A percentile compares a stretch with the other conserved stretches of the same genome.
Conservation (phyloP, 2,329 filamentous ascomycete genomes). For the Didymella glomerata region DNA sequence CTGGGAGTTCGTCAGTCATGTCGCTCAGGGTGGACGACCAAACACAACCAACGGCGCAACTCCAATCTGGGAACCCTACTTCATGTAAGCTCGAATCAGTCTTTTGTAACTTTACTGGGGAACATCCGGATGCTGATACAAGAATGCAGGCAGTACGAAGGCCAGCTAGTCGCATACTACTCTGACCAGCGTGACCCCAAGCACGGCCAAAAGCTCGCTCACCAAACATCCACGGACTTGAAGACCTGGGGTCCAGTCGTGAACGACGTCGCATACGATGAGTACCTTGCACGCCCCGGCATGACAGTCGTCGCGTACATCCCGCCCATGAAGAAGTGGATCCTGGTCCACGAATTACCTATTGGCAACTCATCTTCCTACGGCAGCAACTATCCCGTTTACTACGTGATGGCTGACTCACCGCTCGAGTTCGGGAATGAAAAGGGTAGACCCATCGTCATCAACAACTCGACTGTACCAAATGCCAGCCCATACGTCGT, state of each 20-base stretch:
- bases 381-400: slow-evolving; percentile 35
- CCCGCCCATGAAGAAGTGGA: slow-evolving; percentile 33
- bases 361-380: slow-evolving; percentile 5
- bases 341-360: slow-evolving; percentile 34
- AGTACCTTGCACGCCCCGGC: slow-evolving; percentile 31
- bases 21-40: slow-evolving; percentile 23
- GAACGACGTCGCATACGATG: slow-evolving; percentile 33
- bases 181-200: slow-evolving; percentile 38
- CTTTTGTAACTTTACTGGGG: background rate
- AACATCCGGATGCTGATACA: background rate
- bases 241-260: slow-evolving; percentile 34
- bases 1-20: slow-evolving; percentile 37
- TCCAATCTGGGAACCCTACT: slow-evolving; percentile 38
- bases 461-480: slow-evolving; percentile 29
- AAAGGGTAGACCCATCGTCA: slow-evolving; percentile 27
- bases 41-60: slow-evolving; percentile 32
- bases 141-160: slow-evolving; percentile 22
- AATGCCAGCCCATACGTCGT: slow-evolving; percentile 33
- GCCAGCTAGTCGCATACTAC: slow-evolving; percentile 34
- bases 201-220: slow-evolving; percentile 38
- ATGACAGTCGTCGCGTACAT: slow-evolving; percentile 36
- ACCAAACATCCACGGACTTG: slow-evolving; percentile 32
- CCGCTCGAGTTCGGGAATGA: slow-evolving; percentile 29
- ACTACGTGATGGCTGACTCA: slow-evolving; percentile 33
- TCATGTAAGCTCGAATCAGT: slow-evolving; percentile 9